A percentile compares a stretch with the other conserved stretches of the same genome.
phyloP scores from a whole-genome alignment of 2,329 filamentous ascomycete species.

The Botrytis galanthina region DNA sequence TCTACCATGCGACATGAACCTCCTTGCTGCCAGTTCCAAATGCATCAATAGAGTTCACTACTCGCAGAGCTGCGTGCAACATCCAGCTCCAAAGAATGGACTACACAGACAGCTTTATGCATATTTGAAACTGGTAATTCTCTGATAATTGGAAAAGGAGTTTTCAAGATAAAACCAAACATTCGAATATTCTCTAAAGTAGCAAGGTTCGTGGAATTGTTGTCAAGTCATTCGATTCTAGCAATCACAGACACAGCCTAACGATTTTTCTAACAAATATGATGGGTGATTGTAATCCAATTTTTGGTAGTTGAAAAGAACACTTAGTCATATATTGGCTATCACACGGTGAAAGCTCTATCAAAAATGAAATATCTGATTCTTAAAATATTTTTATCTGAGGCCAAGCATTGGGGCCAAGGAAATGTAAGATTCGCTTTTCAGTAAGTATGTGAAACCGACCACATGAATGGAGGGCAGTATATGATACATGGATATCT shows the following conservation, averaged over 20 bases:
- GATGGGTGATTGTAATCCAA: neutral
- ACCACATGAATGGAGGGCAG: neutral
- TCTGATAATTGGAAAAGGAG: neutral
- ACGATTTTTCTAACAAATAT: neutral
- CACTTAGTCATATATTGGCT: neutral
- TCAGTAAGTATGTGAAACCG: conserved; percentile 18
- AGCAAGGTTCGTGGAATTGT: neutral
- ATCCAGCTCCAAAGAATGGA: neutral
- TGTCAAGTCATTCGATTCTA: neutral
- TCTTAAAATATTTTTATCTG: neutral
- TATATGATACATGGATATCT: conserved; percentile 17
- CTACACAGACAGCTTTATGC: neutral
- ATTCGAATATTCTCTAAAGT: neutral
- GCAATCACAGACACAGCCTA: neutral
- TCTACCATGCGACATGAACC: neutral
- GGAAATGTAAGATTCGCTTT: conserved; percentile 7
- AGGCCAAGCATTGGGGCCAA: conserved; percentile 5
- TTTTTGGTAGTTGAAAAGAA: neutral
- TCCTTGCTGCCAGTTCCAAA: neutral
- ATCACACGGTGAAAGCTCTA: neutral
- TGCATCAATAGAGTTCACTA: neutral
- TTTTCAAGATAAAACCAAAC: neutral
- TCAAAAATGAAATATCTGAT: neutral
- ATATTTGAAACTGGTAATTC: neutral
- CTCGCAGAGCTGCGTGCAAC: neutral